Evolutionary conservation across 192 early-diverging fungal species (phyloP), one percentile per base, ranked within the genome.

Genomic region (Phlyctochytrium arcticum): DNA sequence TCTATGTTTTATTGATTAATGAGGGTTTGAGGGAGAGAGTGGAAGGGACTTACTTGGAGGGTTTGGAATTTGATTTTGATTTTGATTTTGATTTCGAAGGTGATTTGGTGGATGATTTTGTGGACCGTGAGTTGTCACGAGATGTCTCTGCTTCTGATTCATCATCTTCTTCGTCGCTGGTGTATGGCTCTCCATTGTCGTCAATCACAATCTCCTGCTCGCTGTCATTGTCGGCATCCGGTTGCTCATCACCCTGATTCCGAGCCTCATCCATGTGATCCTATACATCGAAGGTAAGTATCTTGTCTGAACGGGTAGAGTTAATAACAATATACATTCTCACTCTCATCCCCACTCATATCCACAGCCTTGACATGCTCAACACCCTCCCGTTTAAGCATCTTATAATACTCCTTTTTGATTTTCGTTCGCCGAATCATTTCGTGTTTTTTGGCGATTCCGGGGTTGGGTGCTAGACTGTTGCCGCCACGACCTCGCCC

Each of bases 381-480:
- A 23, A 34, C 30, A 34, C 64, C 64, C 23, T 70, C 72, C 48
- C 65, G 17, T 33, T 74, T 42, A 8, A 65, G 26, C 36, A 74
- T 33, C 46, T 74, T 70, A 9, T 54, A 33, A 48, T 58, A 65
- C 24, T 70, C 32, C 36, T 60, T 65, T 54, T 74, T 74, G 26
- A 74, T 44, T 32, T 66, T 64, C 44, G 54, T 64, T 10, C 72
- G 44, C 19, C 72, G 59, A 56, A 55, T 55, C 32, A 66, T 37
- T 53, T 74, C 72, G 32, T 21, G 17, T 50, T 74, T 68, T 46
- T 68, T 60, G 4, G 58, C 58, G 29, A 63, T 50, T 3, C 61
- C 61, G 35, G 61, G 61, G 33, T 63, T n/a, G n/a, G n/a, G n/a
- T n/a, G n/a, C n/a, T n/a, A n/a, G n/a, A n/a, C n/a, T n/a, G n/a